Conservation (phyloP, 1,284 basidiomycete species). For the Phylloboletellus chloephorus region DNA sequence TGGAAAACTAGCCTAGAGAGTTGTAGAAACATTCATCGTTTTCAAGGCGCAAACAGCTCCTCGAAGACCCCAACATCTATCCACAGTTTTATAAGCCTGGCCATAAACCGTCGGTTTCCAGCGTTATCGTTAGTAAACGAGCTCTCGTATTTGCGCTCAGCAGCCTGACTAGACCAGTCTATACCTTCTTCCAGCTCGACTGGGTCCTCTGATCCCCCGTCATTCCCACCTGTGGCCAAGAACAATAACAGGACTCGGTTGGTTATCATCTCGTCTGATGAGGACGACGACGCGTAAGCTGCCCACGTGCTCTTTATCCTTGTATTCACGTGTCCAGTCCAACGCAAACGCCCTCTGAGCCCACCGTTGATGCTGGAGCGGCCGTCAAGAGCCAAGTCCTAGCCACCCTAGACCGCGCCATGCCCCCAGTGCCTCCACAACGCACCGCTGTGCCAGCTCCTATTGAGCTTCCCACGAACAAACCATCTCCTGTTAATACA, state of each 20-base stretch:
- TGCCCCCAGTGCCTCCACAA: slow-evolving; percentile 10
- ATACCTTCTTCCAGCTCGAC: slow-evolving; percentile 25
- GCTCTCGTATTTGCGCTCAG: background rate
- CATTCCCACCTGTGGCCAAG: slow-evolving; percentile 10
- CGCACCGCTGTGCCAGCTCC: slow-evolving; percentile 25
- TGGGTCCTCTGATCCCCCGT: slow-evolving; percentile 19
- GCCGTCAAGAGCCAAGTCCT: slow-evolving; percentile 18
- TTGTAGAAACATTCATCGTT: background rate
- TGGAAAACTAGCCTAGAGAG: background rate
- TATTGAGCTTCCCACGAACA: slow-evolving; percentile 26
- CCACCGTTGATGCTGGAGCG: background rate
- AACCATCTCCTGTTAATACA: slow-evolving; percentile 7
- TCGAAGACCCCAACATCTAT: slow-evolving; percentile 25
- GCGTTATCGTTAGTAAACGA: slow-evolving; percentile 20
- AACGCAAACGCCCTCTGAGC: background rate
- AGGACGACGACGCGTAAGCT: slow-evolving; percentile 22
- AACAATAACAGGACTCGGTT: slow-evolving; percentile 4
- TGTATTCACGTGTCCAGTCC: slow-evolving; percentile 13
- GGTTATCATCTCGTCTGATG: slow-evolving; percentile 28
- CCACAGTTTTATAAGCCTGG: slow-evolving; percentile 29
- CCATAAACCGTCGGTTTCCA: slow-evolving; percentile 11
- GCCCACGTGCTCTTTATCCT: background rate
- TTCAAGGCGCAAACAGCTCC: slow-evolving; percentile 24
- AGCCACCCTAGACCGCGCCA: slow-evolving; percentile 25
- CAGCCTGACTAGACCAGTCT: slow-evolving; percentile 11